Percentiles rank a stretch among this genome's conserved stretches.
These are phyloP conservation scores for Cephalotrichum gorgonifer DNA, from an alignment of 2,329 filamentous ascomycete species.

Conservation along the genomic window DNA sequence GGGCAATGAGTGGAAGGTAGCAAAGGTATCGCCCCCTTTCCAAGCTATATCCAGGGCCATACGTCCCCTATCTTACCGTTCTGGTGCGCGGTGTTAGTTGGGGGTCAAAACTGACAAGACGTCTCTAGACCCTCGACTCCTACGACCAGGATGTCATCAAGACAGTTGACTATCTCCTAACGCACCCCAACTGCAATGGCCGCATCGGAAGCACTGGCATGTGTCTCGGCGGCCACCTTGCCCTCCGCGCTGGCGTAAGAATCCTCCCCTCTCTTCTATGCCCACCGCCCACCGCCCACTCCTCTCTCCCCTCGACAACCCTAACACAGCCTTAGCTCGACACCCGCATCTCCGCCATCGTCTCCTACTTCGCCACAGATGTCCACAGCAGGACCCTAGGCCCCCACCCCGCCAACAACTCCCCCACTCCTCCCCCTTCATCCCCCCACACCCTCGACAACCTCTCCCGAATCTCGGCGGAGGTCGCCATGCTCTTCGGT, in stretches of 20 bases:
- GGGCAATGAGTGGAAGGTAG: constrained; percentile 78
- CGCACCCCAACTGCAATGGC: constrained; percentile 69
- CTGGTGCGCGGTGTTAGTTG: background rate
- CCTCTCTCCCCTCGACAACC: background rate
- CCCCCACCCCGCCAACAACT: constrained; percentile 35
- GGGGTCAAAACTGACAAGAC: background rate
- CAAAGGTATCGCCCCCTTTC: constrained; percentile 44
- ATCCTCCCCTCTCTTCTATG: constrained; percentile 1
- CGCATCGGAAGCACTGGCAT: constrained; percentile 73
- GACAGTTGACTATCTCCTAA: constrained; percentile 60
- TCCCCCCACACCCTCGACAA: constrained; percentile 42
- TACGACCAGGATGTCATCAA: constrained; percentile 73
- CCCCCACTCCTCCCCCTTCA: constrained; percentile 17
- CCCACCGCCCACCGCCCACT: background rate
- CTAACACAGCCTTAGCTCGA: constrained; percentile 43
- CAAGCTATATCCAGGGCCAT: background rate
- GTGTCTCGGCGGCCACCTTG: constrained; percentile 88
- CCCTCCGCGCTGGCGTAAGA: constrained; percentile 44
- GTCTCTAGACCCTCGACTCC: constrained; percentile 58
- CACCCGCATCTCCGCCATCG: constrained; percentile 61
- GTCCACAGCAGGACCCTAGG: constrained; percentile 74
- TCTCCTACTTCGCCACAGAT: constrained; percentile 90
- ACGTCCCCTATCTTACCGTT: background rate
- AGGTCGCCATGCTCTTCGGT: constrained; percentile 84
- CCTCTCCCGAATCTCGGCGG: constrained; percentile 62